Evolutionary conservation across 169 alveolate species (phyloP).

Genomic region (Plasmodium blacklocki): DNA sequence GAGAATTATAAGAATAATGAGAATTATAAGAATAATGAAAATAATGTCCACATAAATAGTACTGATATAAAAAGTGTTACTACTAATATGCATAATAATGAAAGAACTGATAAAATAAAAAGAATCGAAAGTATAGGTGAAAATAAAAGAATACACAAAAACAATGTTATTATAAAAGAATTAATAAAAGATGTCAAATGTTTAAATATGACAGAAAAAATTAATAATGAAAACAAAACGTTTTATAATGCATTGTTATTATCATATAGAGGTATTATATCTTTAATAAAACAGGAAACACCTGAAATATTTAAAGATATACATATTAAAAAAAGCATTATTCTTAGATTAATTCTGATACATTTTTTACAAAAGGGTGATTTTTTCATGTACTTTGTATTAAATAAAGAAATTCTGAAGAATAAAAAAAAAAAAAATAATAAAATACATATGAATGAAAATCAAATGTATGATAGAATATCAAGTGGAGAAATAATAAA

Average conservation of each 20-base stretch:
- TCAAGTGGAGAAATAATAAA: background rate
- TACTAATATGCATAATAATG: background rate
- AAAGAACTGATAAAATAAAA: background rate
- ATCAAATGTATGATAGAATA: background rate
- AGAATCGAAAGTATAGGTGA: background rate
- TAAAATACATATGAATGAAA: conserved; percentile 4
- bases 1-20: too few relatives aligned
- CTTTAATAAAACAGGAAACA: conserved; percentile 51
- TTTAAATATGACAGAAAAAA: conserved; percentile 26
- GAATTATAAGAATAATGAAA: background rate
- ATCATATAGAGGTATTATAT: conserved; percentile 63
- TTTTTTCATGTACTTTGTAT: conserved; percentile 58
- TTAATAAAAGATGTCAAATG: conserved; percentile 36
- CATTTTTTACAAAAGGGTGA: conserved; percentile 75
- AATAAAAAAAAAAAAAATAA: conserved; percentile 21
- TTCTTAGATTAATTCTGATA: conserved; percentile 61
- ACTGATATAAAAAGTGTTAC: background rate
- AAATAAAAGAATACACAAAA: background rate
- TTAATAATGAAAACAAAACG: conserved; percentile 54
- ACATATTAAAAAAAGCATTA: conserved; percentile 30
- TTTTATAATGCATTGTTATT: conserved; percentile 33
- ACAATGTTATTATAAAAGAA: conserved; percentile 14
- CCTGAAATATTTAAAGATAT: conserved; percentile 58
- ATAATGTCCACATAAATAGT: background rate
- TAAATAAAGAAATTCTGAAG: conserved; percentile 52